Evolutionary conservation across 2,329 filamentous ascomycete genomes (phyloP).

Genomic region (Talaromyces islandicus): DNA sequence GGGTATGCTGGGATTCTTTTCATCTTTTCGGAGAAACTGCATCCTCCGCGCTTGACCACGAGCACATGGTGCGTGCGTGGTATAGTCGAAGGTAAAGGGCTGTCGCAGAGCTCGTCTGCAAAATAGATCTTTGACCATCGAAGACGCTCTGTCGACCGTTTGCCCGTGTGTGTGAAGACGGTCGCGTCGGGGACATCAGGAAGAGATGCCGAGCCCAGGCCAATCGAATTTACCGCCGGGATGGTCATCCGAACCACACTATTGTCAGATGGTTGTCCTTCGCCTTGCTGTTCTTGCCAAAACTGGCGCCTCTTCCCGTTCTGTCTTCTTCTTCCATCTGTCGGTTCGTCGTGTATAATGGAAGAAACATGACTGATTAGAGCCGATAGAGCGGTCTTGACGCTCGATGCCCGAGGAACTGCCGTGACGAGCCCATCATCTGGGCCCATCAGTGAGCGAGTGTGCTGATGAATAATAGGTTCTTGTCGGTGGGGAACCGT

Average conservation of each 20-base stretch:
- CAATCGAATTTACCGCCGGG: conserved; percentile 45
- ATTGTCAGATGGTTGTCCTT: neutral
- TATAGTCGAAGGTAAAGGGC: conserved; percentile 47
- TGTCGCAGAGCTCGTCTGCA: conserved; percentile 60
- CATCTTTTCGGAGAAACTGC: conserved; percentile 78
- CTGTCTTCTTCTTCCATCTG: neutral
- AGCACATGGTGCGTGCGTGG: conserved; percentile 65
- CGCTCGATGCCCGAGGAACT: conserved; percentile 26
- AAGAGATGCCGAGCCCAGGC: conserved; percentile 58
- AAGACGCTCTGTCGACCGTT: conserved; percentile 45
- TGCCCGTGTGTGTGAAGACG: conserved; percentile 24
- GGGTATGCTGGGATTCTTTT: conserved; percentile 75
- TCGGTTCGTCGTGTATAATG: conserved; percentile 38
- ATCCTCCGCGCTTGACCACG: conserved; percentile 73
- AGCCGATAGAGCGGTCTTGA: conserved; percentile 40
- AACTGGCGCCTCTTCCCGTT: neutral
- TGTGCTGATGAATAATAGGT: conserved; percentile 14
- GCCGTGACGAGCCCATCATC: conserved; percentile 21
- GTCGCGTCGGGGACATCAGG: conserved; percentile 57
- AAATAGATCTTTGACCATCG: conserved; percentile 68
- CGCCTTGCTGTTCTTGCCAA: neutral
- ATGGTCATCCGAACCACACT: conserved; percentile 33
- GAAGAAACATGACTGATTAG: conserved; percentile 47
- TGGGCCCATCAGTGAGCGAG: conserved; percentile 11
- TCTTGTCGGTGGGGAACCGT: conserved; percentile 18